Evolutionary conservation across 2,329 filamentous ascomycete species (phyloP).

Genomic region (Didymella glomerata): DNA sequence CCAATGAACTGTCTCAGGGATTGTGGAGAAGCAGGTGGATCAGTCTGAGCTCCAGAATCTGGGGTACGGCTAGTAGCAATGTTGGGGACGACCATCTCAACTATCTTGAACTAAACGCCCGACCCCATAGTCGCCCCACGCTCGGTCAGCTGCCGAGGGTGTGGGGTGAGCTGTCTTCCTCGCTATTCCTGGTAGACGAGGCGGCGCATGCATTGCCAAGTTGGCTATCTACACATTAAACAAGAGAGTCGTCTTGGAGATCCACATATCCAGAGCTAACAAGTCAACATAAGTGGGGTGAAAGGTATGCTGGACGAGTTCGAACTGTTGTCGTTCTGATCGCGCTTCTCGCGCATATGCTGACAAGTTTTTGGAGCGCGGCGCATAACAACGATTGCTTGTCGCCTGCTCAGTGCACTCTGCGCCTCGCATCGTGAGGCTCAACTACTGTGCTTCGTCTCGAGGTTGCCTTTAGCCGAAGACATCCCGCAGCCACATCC

Average conservation of each 20-base stretch:
- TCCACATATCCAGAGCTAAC: background rate
- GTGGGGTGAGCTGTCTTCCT: constrained; percentile 3
- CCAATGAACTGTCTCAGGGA: background rate
- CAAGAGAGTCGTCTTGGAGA: constrained; percentile 3
- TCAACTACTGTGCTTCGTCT: constrained; percentile 7
- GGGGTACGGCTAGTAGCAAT: constrained; percentile 24
- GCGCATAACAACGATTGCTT: background rate
- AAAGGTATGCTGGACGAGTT: background rate
- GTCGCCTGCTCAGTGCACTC: no score
- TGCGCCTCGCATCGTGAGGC: constrained; percentile 1
- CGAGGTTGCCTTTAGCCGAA: constrained; percentile 6
- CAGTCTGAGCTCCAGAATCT: constrained; percentile 8
- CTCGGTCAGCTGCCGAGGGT: constrained; percentile 10
- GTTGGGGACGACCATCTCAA: constrained; percentile 4
- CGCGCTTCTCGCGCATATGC: background rate
- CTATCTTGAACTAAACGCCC: background rate
- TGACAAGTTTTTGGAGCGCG: background rate
- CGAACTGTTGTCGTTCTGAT: background rate
- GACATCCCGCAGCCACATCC: constrained; percentile 6
- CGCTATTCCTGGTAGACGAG: constrained; percentile 2
- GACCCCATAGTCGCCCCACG: constrained; percentile 3
- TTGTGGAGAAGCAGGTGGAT: constrained; percentile 8
- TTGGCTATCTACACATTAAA: constrained; percentile 3
- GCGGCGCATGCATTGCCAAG: constrained; percentile 15
- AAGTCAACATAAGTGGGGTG: background rate